phyloP scores from a whole-genome alignment of 192 early-diverging fungal genomes.

The Dissophora ornata region DNA sequence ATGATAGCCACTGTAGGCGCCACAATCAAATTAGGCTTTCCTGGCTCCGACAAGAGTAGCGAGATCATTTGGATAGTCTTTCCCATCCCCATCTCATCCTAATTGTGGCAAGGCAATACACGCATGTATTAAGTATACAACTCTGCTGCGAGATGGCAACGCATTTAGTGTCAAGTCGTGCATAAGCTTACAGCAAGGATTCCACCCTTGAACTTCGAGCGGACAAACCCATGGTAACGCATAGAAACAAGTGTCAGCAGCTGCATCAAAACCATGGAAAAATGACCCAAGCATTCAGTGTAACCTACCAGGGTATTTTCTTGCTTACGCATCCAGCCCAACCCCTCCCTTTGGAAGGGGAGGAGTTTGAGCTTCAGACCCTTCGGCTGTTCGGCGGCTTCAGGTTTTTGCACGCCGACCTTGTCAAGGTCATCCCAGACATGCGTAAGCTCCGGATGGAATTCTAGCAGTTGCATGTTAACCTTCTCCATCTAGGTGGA shows the following conservation, averaged over 20 bases:
- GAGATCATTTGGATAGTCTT: conserved; percentile 95
- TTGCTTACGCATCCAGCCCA: conserved; percentile 86
- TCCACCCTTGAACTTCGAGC: conserved; percentile 72
- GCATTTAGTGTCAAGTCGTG: too few relatives aligned
- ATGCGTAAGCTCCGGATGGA: conserved; percentile 69
- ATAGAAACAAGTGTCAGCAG: too few relatives aligned
- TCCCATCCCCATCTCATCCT: conserved; percentile 95
- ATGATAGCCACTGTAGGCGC: conserved; percentile 89
- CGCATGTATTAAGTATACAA: too few relatives aligned
- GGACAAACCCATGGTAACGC: conserved; percentile 17
- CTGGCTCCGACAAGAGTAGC: conserved; percentile 73
- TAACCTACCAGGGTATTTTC: conserved; percentile 64
- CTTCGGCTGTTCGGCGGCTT: conserved; percentile 70
- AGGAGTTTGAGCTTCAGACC: conserved; percentile 79
- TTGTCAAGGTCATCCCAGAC: conserved; percentile 72
- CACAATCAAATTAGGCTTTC: conserved; percentile 83
- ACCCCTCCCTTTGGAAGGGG: conserved; percentile 89
- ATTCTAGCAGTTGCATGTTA: conserved; percentile 28
- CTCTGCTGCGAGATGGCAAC: too few relatives aligned
- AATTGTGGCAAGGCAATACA: too few relatives aligned
- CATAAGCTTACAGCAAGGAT: conserved; percentile 68
- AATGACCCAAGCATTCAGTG: too few relatives aligned
- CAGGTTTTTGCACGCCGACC: conserved; percentile 33
- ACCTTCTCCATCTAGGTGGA: conserved; percentile 54
- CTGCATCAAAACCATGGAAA: too few relatives aligned